Base-by-base conservation (phyloP, 306 rosid species). In the Quercus variabilis region DNA sequence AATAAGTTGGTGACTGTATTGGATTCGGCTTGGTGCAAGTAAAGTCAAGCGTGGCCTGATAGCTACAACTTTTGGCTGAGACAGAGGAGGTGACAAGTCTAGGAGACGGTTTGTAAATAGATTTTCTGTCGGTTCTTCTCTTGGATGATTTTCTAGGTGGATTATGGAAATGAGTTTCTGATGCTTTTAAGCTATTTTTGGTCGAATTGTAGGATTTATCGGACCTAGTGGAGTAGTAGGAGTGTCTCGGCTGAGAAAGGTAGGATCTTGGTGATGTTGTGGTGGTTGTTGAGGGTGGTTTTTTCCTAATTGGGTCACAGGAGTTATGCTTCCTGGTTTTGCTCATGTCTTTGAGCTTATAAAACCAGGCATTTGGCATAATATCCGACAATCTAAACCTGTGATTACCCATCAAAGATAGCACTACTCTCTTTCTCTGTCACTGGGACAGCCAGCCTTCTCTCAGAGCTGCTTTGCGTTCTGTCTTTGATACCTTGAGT, bases 351-450 rank as follows among this genome's bases (percentile, higher is more conserved):
- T 84, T 92, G 81, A 94, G 97, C 87, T 89, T 89, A 87, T 90
- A 89, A 78, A 93, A 93, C 97, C 98, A 91, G 73, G 93, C 93
- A 89, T 90, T 87, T 86, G 95, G 94, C 28, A 93, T 83, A 95
- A 90, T 91, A 78, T 89, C 89, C 58, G 97, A 91, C 67, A 92
- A 85, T 77, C 79, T 88, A 86, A 93, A 88, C 90, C 79, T 88
- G 91, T 85, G 74, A 49, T 86, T 91, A 4, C 94, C 94, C 97
- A 93, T 93, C 88, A 86, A 77, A 71, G 72, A 73, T 57, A 75
- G 17, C 55, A 52, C 71, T 58, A 26, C 3, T 28, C 55, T 31
- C 76, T 70, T 19, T 62, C 76, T 70, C 11, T 62, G 21, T 71
- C 70, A 52, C 74, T 70, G 77, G 35, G 75, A 51, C 78, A 68